These are phyloP conservation scores for Terfezia claveryi DNA, from an alignment of 495 filamentous ascomycete species.

Conservation along the genomic window DNA sequence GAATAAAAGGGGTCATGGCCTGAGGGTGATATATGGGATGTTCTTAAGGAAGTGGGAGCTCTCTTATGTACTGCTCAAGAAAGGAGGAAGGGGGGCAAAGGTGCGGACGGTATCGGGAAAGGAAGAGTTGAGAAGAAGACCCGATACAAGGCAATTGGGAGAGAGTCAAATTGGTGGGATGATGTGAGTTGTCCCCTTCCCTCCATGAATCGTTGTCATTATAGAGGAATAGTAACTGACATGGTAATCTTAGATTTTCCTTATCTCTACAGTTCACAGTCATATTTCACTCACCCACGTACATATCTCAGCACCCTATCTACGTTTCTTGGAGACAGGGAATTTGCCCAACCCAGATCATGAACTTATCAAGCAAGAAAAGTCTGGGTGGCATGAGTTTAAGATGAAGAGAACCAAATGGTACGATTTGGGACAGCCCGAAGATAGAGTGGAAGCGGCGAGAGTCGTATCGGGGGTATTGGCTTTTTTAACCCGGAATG, in stretches of 20 bases:
- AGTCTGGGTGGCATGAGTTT: slow-evolving; percentile 10
- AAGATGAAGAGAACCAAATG: slow-evolving; percentile 14
- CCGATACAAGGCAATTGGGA: slow-evolving; percentile 12
- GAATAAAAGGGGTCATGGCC: slow-evolving; percentile 4
- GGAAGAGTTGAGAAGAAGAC: slow-evolving; percentile 15
- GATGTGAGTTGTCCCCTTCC: slow-evolving; percentile 6
- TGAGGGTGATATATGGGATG: slow-evolving; percentile 1
- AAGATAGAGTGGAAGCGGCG: slow-evolving; percentile 14
- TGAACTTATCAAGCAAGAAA: slow-evolving; percentile 11
- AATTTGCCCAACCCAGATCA: slow-evolving; percentile 12
- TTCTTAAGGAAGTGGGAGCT: slow-evolving; percentile 13
- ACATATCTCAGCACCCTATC: slow-evolving; percentile 12
- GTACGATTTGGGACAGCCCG: slow-evolving; percentile 13
- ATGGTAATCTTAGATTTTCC: slow-evolving; percentile 9
- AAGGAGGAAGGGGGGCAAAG: slow-evolving; percentile 13
- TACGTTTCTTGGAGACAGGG: slow-evolving; percentile 17
- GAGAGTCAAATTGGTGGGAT: slow-evolving; percentile 12
- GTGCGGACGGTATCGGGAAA: slow-evolving; percentile 1
- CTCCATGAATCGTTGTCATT: background rate
- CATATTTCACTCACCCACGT: slow-evolving; percentile 13
- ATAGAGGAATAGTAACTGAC: background rate
- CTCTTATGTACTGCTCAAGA: slow-evolving; percentile 14
- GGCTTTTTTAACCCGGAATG: slow-evolving; percentile 9
- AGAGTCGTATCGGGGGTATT: slow-evolving; percentile 10
- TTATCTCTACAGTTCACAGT: slow-evolving; percentile 15